Conservation (phyloP, 1,139 yeast genomes). For the Schizosaccharomyces versatilis region DNA sequence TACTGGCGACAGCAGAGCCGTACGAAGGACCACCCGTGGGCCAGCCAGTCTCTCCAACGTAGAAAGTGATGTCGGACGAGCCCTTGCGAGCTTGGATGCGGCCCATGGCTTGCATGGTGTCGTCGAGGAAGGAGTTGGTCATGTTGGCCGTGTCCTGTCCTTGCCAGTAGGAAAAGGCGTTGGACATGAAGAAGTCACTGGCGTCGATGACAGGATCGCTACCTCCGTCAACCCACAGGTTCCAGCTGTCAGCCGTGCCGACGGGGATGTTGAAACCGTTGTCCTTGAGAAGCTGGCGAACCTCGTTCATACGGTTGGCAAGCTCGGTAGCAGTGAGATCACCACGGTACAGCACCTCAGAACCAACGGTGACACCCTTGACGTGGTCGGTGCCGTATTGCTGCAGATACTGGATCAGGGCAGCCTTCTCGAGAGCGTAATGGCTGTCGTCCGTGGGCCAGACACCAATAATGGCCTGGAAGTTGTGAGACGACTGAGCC, state of each 20-base stretch:
- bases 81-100: slow-evolving; percentile 52
- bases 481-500: slow-evolving; percentile 30
- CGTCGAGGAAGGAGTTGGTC: slow-evolving; percentile 78
- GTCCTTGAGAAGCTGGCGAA: slow-evolving; percentile 6
- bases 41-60: slow-evolving; percentile 99
- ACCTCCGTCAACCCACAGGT: slow-evolving; percentile 60
- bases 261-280: slow-evolving; percentile 33
- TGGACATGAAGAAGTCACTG: slow-evolving; percentile 67
- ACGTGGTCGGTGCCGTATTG: slow-evolving; percentile 42
- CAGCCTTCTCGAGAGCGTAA: slow-evolving; percentile 44
- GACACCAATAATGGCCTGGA: slow-evolving; percentile 55
- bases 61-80: slow-evolving; percentile 62
- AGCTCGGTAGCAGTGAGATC: slow-evolving; percentile 39
- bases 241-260: slow-evolving; percentile 94
- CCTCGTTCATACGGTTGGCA: slow-evolving; percentile 7
- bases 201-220: slow-evolving; percentile 49
- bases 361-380: slow-evolving; percentile 62
- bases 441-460: slow-evolving; percentile 78
- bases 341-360: slow-evolving; percentile 74
- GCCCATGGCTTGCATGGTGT: slow-evolving; percentile 88
- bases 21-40: slow-evolving; percentile 69
- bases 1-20: slow-evolving; percentile 31
- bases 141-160: slow-evolving; percentile 69
- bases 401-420: slow-evolving; percentile 50
- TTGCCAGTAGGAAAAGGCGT: slow-evolving; percentile 97